Evolutionary conservation across 2,329 filamentous ascomycete genomes (phyloP), one percentile per base, ranked within the genome.

Genomic region (Bertia moriformis): DNA sequence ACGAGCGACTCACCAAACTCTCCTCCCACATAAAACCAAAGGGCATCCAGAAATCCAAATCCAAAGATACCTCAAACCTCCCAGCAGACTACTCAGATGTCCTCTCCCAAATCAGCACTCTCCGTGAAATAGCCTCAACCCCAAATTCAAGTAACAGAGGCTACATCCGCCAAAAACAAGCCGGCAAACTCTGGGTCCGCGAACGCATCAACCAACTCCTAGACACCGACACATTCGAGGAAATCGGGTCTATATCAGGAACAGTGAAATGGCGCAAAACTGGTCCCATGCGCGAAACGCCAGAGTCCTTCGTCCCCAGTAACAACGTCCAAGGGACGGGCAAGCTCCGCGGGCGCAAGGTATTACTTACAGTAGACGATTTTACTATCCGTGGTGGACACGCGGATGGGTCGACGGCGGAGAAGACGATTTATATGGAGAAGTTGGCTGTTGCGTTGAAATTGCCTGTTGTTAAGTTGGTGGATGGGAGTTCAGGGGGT

Each of bases 311-410:
- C 46, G 58, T 66, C 4, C 74, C 74, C 0, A 71, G 64, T 42
- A 80, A 80, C 44, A 79, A 78, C 48, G 65, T 78, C 2, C 73
- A 79, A 46, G 74, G 71, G 0, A 65, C 69, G 40, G 71, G 73
- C 2, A 59, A 56, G 37, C 48, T 78, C 18, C 53, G 61, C 15
- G 69, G 69, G 0, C 56, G 74, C 29, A 64, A 66, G 40, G 60
- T 79, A 3, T 56, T 78, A 0, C 67, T 79, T 38, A 78, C 75
- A 0, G 73, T 73, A 0, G 74, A 80, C 48, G 75, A 80, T 49
- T 79, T 78, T 45, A 70, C 65, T 2, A 67, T 79, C 19, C 59
- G 75, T 4, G 72, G 73, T 19, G 75, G 75, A 1, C 75, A 80
- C 58, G 73, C 74, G 0, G 75, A 79, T 53, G 75, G 75, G 0